Evolutionary conservation across 2,329 filamentous ascomycete species (phyloP).

Genomic region (Escovopsis weberi): DNA sequence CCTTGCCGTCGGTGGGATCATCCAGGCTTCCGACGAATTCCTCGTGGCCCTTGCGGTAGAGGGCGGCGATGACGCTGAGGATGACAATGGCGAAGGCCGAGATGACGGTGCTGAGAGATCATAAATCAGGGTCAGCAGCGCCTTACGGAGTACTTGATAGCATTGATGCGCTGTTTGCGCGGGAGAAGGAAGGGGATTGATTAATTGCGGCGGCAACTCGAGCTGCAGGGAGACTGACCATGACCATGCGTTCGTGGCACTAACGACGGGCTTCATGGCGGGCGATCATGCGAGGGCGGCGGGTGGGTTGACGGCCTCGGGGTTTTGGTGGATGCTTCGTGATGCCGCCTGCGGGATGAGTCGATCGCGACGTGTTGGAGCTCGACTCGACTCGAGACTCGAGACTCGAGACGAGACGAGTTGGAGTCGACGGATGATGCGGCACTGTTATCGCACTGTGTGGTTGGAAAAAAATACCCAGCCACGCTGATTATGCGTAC

Average conservation of each 20-base stretch:
- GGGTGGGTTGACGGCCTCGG: neutral
- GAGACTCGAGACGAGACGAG: no score
- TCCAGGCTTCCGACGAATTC: constrained; percentile 65
- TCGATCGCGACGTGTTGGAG: neutral
- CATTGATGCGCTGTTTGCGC: neutral
- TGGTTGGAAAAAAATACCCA: no score
- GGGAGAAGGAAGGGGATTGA: neutral
- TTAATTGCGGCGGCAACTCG: neutral
- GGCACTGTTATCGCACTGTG: no score
- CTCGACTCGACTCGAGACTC: neutral
- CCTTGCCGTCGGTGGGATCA: constrained; percentile 53
- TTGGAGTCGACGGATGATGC: no score
- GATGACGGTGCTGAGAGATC: constrained; percentile 49
- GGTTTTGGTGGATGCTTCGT: neutral
- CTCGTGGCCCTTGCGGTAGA: constrained; percentile 72
- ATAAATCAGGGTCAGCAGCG: no score
- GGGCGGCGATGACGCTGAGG: constrained; percentile 47
- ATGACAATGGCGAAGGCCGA: constrained; percentile 51
- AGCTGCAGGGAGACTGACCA: constrained; percentile 46
- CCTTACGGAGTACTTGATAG: neutral
- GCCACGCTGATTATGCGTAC: no score
- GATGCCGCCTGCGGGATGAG: neutral
- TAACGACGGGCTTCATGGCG: constrained; percentile 89
- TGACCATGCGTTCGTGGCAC: constrained; percentile 85
- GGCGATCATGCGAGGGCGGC: constrained; percentile 6